Base-by-base conservation (phyloP, 768 basidiomycete species). In the Pleurotus ostreatus region DNA sequence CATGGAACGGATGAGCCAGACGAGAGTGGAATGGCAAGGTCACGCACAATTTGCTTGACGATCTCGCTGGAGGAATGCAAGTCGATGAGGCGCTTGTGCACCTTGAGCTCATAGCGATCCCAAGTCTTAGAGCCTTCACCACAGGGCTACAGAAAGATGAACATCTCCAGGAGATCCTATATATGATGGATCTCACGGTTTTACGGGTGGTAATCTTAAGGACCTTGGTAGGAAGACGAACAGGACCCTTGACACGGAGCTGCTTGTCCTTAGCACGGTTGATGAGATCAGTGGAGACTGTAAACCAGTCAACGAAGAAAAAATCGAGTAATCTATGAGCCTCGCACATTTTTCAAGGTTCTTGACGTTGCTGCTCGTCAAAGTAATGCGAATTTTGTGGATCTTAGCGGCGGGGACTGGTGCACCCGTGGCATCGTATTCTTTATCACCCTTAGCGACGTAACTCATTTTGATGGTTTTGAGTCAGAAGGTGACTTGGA, bases 81-180 rank as follows among this genome's bases (percentile, higher is more conserved):
- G 81, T 99, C 97, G 68, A 99, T 98, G 72, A 99, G 83, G 68
- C 97, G 92, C 81, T 99, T 99, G 88, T 99, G 96, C 60, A 99
- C 82, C 81, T 95, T 95, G 78, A 99, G 88, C 78, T 99, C 96
- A 78, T 94, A 98, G 67, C 92, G 87, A 78, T 99, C 97, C 97
- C 97, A 99, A 70, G 97, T 99, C 88, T 99, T 99, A 65, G 97
- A 98, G 81, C 97, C 97, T 78, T 98, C 97, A 92, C 97, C 97
- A 70, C 97, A 98, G 75, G 97, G 92, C 92, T 97, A 65, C 23
- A 52, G 30, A 34, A 34, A 34, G 30, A 34, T 34, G 11, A 34
- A 34, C 30, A 34, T 34, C 30, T 9, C 30, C 30, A 11, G 30
- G 4, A 34, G 30, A 34, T 34, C 9, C 30, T 9, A 11, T 4